Evolutionary conservation across 345 rosid species (phyloP), one percentile per base, ranked within the genome.

Genomic region (Clarkia xantiana): DNA sequence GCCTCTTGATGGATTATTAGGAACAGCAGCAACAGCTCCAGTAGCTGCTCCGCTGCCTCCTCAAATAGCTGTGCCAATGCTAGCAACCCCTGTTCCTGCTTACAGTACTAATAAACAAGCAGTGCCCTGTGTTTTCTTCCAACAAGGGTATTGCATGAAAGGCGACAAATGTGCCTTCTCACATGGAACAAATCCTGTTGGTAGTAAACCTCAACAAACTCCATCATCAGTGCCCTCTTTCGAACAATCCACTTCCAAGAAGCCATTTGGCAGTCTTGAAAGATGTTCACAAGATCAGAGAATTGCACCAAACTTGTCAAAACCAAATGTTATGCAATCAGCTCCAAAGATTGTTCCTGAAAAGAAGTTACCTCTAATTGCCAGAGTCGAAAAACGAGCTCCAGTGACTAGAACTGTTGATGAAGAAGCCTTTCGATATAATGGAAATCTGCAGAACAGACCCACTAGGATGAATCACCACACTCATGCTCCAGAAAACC

Each of bases 1-100:
- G 97, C 94, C 95, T 34, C 88, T 90, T 59, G 97, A 89, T 64
- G 88, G 88, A 18, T 71, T 87, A 73, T 58, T 88, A 57, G 97
- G 84, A 62, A 64, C 62, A 15, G 82, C 73, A 68, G 76, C 66
- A 13, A 61, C 71, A 61, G 59, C 60, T 46, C 43, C 86, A 16
- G 50, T 71, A 52, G 84, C 74, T 64, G 54, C 78, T 44, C 50
- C 76, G 44, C 53, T 62, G 63, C 70, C 77, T 18, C 45, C 71
- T 0, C 61, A 48, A 7, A 25, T 40, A 16, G 62, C 65, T 9
- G 40, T 17, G 12, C 44, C 68, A 42, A 42, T 62, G 18, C n/a
- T n/a, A n/a, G n/a, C n/a, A n/a, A n/a, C n/a, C n/a, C 22, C 51
- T 51, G 49, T 53, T 2, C 3, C 51, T 10, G 70, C 70, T 16